Evolutionary conservation across 805 yeast genomes (phyloP).

Genomic region (Starmerella khaoyaiensis): DNA sequence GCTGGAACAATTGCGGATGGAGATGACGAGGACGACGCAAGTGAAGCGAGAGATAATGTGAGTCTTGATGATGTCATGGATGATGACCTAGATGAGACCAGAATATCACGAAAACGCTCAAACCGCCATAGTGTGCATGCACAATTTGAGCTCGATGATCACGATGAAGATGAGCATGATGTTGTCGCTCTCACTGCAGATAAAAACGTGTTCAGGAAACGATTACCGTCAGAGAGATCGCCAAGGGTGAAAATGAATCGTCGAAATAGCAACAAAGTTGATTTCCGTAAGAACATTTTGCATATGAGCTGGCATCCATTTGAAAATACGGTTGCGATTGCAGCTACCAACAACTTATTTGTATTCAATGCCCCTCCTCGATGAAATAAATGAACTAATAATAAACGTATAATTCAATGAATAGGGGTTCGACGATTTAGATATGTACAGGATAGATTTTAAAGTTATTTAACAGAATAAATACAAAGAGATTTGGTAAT

Average conservation of each 20-base stretch:
- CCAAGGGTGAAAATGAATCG: constrained; percentile 36
- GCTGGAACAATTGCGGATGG: background rate
- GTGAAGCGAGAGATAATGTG: background rate
- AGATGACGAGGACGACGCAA: constrained; percentile 4
- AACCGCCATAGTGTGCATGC: constrained; percentile 4
- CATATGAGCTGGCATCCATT: constrained; percentile 98
- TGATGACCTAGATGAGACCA: constrained; percentile 1
- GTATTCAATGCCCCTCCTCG: constrained; percentile 29
- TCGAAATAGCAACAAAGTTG: constrained; percentile 62
- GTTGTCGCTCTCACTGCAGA: constrained; percentile 93
- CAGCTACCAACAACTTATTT: constrained; percentile 79
- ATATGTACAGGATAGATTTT: background rate
- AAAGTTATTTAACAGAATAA: background rate
- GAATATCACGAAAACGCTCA: constrained; percentile 3
- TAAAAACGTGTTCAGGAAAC: constrained; percentile 86
- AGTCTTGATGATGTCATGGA: constrained; percentile 3
- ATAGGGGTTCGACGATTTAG: background rate
- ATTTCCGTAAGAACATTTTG: constrained; percentile 85
- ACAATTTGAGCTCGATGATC: constrained; percentile 11
- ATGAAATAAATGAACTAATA: background rate
- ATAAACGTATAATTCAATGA: background rate
- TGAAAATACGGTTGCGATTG: constrained; percentile 93
- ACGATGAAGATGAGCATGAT: constrained; percentile 29
- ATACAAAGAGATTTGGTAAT: too few species aligned
- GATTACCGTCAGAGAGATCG: constrained; percentile 24